Evolutionary conservation across 2,329 filamentous ascomycete species (phyloP).

Genomic region (Dryadomyces quercus-mongolicae): DNA sequence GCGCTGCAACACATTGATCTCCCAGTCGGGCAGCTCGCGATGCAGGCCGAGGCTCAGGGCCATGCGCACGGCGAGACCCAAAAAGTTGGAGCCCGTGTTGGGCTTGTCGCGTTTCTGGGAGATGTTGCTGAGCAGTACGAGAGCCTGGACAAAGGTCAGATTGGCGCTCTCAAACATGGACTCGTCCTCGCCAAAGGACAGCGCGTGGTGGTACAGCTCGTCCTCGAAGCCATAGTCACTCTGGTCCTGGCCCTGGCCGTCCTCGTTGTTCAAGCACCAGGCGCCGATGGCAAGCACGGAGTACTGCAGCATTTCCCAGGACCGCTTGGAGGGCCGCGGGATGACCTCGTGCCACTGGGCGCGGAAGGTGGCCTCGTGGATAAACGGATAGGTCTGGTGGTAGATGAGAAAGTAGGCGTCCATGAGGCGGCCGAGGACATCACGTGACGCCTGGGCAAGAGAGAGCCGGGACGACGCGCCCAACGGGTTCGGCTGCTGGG

Average conservation of each 20-base stretch:
- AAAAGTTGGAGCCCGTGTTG: slow-evolving; percentile 5
- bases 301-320: slow-evolving; percentile 5
- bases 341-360: slow-evolving; percentile 5
- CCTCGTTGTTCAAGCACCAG: background rate
- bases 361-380: slow-evolving; percentile 5
- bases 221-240: background rate
- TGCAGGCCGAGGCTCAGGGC: slow-evolving; percentile 5
- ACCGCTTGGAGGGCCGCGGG: slow-evolving; percentile 1
- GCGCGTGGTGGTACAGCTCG: slow-evolving; percentile 2
- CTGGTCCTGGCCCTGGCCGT: background rate
- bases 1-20: slow-evolving; percentile 1
- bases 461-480: background rate
- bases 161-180: slow-evolving; percentile 6
- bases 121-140: slow-evolving; percentile 5
- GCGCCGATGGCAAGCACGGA: slow-evolving; percentile 3
- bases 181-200: slow-evolving; percentile 3
- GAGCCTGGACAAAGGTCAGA: slow-evolving; percentile 4
- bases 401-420: slow-evolving; percentile 4
- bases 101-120: slow-evolving; percentile 6
- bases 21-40: slow-evolving; percentile 4
- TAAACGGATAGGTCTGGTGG: slow-evolving; percentile 4
- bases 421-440: background rate
- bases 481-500: background rate
- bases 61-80: slow-evolving; percentile 5
- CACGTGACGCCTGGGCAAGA: background rate